phyloP scores from a whole-genome alignment of 2,329 filamentous ascomycete species.

The Beauveria varroae region DNA sequence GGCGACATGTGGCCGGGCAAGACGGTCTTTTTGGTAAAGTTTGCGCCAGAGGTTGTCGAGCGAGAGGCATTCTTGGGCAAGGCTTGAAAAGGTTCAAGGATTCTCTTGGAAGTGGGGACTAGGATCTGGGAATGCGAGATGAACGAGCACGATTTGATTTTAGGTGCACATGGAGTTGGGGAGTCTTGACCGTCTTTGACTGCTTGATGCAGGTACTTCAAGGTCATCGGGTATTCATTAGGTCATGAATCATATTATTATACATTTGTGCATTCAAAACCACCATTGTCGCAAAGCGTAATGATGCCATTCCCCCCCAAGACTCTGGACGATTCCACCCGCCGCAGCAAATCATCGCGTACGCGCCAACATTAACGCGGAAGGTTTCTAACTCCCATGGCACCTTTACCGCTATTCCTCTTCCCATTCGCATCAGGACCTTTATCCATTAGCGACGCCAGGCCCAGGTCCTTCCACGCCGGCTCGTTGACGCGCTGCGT shows the following conservation, averaged over 20 bases:
- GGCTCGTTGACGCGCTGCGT: constrained; percentile 65
- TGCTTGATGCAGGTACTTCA: too few species aligned
- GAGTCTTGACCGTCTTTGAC: background rate
- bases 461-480: constrained; percentile 71
- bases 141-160: background rate
- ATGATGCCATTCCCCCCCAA: background rate
- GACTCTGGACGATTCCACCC: background rate
- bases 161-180: constrained; percentile 2
- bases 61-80: constrained; percentile 75
- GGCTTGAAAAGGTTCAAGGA: constrained; percentile 22
- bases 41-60: constrained; percentile 84
- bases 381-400: constrained; percentile 15
- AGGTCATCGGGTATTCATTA: background rate
- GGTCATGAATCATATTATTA: background rate
- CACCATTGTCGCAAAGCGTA: background rate
- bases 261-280: background rate
- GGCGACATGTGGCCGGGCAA: constrained; percentile 91
- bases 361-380: constrained; percentile 15
- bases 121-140: background rate
- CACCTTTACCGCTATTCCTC: constrained; percentile 14
- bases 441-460: constrained; percentile 61
- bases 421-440: constrained; percentile 35
- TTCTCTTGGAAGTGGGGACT: background rate
- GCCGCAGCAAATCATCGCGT: background rate
- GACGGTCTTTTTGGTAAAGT: constrained; percentile 93